phyloP scores from a whole-genome alignment of 1,139 yeast genomes.

The Geotrichum reessii region DNA sequence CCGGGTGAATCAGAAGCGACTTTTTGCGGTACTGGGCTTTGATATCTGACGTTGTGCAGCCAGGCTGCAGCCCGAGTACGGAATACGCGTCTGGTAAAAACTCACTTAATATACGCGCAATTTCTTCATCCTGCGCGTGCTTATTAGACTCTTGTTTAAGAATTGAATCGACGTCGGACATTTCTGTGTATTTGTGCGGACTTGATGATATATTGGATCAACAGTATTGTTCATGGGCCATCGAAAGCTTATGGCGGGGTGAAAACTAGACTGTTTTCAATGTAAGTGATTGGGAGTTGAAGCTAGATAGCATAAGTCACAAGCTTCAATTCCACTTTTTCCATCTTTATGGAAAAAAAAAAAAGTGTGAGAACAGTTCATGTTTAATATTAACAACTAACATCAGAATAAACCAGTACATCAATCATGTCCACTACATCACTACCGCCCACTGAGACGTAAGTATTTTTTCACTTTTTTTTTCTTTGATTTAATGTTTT shows the following conservation, averaged over 20 bases:
- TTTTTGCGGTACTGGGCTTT: constrained; percentile 51
- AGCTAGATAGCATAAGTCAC: neutral
- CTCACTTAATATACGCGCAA: constrained; percentile 47
- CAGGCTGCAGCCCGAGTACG: constrained; percentile 51
- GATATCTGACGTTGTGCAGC: constrained; percentile 39
- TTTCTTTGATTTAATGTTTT: neutral
- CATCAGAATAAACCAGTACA: neutral
- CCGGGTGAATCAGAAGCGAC: constrained; percentile 65
- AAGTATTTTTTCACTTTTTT: neutral
- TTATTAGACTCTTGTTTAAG: constrained; percentile 33
- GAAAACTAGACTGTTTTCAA: neutral
- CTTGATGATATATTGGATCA: neutral
- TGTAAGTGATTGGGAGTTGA: neutral
- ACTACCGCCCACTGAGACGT: constrained; percentile 13
- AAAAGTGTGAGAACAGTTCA: neutral
- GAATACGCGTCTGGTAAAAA: constrained; percentile 51
- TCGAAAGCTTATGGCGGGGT: neutral
- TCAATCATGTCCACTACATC: neutral
- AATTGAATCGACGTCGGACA: constrained; percentile 29
- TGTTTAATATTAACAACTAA: neutral
- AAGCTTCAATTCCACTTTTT: neutral
- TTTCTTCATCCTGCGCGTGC: constrained; percentile 44
- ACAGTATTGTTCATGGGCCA: no score
- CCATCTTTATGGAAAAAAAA: neutral
- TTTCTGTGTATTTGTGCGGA: neutral